Evolutionary conservation across 768 basidiomycete genomes (phyloP), one percentile per base, ranked within the genome.

Genomic region (Cystobasidium tubakii): DNA sequence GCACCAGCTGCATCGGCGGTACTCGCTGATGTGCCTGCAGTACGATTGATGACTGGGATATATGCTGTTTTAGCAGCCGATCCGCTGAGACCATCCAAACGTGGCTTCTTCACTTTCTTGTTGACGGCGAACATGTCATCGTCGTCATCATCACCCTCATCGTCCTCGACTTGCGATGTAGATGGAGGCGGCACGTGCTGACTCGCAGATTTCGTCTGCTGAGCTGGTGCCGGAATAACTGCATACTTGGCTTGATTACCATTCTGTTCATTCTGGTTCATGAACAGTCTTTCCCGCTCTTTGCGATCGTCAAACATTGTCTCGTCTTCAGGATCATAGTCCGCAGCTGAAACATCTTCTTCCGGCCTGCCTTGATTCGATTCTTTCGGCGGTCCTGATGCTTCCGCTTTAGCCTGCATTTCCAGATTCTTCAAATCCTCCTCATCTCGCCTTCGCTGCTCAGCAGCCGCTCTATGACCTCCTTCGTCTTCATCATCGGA

Each of bases 71-170:
- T 23, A n/a, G 27, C 21, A 19, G 34, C n/a, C 19, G n/a, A 39
- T 17, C 21, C 39, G 31, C 4, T 31, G 19, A n/a, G 21, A 3
- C 76, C 29, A 64, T 53, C 76, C 15, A 29, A 27, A 44, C 66
- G 86, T 23, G 84, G 83, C 79, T 86, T 88, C 83, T 86, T 88
- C 79, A 86, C 87, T 79, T 84, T 85, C 77, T 81, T 80, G 21
- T 83, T 84, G 25, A 90, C 84, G 27, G 92, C 88, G 78, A 98
- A 98, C 93, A 99, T 97, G 42, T 93, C 91, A 31, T 86, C 86
- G n/a, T 84, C 84, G 13, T 85, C 85, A 71, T 79, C 79, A 31
- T 80, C 81, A 71, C 79, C 79, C 34, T 79, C 81, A 21, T 78
- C 77, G 25, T 76, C 77, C 67, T 79, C 67, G 25, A 1, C 12